Conservation (phyloP, 2,329 filamentous ascomycete species). For the Elsinoe batatas region DNA sequence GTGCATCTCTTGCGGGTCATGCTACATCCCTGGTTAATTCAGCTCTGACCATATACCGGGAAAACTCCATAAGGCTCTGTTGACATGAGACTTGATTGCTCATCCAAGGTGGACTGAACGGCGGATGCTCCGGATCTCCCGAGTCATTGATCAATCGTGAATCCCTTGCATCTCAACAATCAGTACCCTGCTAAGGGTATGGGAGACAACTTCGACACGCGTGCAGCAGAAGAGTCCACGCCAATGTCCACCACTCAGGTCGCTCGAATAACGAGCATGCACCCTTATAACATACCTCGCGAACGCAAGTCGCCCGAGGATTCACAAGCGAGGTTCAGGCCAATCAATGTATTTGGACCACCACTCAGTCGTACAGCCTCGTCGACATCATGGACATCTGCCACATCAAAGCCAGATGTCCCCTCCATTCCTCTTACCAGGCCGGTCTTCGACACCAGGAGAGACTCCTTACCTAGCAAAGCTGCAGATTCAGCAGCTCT, state of each 20-base stretch:
- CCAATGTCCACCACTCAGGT: background rate
- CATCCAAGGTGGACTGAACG: background rate
- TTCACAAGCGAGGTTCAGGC: background rate
- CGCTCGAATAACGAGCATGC: background rate
- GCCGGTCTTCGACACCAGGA: background rate
- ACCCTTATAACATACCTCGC: background rate
- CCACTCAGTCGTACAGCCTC: background rate
- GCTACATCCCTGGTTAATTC: too few species aligned
- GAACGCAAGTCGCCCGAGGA: background rate
- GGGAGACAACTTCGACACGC: background rate
- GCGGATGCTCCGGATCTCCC: background rate
- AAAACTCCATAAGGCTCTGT: background rate
- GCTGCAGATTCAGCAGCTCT: background rate
- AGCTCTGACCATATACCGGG: background rate
- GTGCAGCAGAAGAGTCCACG: background rate
- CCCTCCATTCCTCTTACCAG: background rate
- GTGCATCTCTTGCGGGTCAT: too few species aligned
- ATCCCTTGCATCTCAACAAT: background rate
- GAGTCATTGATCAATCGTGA: background rate
- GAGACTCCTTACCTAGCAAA: background rate
- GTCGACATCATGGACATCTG: background rate
- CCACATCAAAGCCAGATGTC: background rate
- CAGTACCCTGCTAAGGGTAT: background rate
- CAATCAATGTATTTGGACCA: background rate
- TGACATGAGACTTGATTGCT: background rate